Evolutionary conservation across 129 eudicot genomes (phyloP), one percentile per base, ranked within the genome.

Genomic region (Apium graveolens): DNA sequence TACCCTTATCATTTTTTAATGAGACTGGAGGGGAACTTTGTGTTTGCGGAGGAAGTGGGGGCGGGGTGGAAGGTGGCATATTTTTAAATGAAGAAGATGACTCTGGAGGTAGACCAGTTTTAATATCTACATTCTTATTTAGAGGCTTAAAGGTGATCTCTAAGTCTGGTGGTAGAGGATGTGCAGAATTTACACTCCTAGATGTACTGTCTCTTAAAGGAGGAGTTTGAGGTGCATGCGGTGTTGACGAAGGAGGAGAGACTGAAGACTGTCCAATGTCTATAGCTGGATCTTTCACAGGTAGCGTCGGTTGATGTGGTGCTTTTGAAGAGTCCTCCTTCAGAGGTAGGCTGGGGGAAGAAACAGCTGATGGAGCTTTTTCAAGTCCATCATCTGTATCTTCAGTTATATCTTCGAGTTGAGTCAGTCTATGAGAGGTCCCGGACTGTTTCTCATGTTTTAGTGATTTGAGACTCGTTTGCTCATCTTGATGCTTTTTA

Each of bases 61-160:
- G 43, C n/a, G 82, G 82, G 66, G 82, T 21, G 48, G 77, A 60
- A 43, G 77, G 77, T 17, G 62, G 26, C 24, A 46, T n/a, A 10
- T 7, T 18, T 26, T 49, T 74, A 26, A 43, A 53, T 5, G 78
- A 84, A 43, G 83, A 79, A 68, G 82, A 27, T 53, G 81, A 83
- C 32, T 86, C 78, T 74, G 82, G 82, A 70, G 81, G 80, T 20
- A 78, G 77, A 48, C 76, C 83, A 78, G 65, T 66, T 78, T 46
- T 68, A 79, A 57, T 38, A 66, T 77, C 80, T 70, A 46, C 38
- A 35, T 79, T 83, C 71, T 85, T 85, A 79, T 84, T 78, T 74
- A 75, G 37, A 38, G 84, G 69, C 13, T 79, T 87, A 63, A 87
- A 68, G 70, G 79, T 13, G 29, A 86, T 83, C 65, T 57, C 31